Conservation (phyloP, 306 rosid genomes). For the Chamaecrista fasciculata region DNA sequence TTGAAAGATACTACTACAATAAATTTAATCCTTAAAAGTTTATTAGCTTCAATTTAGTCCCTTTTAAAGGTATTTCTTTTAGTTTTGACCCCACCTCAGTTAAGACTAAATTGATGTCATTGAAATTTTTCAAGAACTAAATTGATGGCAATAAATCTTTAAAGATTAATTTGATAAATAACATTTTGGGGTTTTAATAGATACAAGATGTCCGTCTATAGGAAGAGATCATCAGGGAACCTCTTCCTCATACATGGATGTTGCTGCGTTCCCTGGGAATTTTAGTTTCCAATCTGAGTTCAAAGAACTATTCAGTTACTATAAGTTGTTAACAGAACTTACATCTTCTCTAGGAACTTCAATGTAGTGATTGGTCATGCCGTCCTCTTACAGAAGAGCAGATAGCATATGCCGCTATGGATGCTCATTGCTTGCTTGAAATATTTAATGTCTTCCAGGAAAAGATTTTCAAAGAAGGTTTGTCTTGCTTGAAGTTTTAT, state of each 20-base stretch:
- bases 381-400: constrained; percentile 96
- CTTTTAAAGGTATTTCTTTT: no score
- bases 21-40: no score
- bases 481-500: constrained; percentile 29
- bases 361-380: constrained; percentile 97
- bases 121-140: no score
- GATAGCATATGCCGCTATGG: constrained; percentile 81
- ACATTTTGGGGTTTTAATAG: constrained; percentile 3
- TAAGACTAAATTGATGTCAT: no score
- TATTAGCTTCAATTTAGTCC: no score
- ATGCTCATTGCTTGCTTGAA: constrained; percentile 91
- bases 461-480: constrained; percentile 71
- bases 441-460: constrained; percentile 65
- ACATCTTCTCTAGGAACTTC: constrained; percentile 79
- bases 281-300: constrained; percentile 28
- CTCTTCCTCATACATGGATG: not conserved
- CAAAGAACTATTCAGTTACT: constrained; percentile 28
- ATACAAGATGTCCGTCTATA: constrained; percentile 12
- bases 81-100: no score
- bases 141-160: no score
- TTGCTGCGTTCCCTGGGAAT: constrained; percentile 22
- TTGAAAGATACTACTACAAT: no score
- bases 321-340: constrained; percentile 38
- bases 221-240: constrained; percentile 12
- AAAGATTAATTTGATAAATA: no score